Evolutionary conservation across 768 basidiomycete species (phyloP), one percentile per base, ranked within the genome.

Genomic region (Collybia mongolica): DNA sequence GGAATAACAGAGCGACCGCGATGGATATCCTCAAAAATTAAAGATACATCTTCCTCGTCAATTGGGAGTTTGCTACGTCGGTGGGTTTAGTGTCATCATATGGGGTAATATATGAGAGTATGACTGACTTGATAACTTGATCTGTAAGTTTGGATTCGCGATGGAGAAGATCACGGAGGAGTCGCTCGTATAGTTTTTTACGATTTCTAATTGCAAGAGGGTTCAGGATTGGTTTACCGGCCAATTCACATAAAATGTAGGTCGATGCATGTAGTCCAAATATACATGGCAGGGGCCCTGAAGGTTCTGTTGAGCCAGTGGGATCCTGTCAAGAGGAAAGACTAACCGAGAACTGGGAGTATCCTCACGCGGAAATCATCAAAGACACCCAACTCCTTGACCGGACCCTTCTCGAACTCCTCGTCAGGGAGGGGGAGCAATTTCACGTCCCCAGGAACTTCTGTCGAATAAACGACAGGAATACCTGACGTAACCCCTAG

Each of bases 341-440:
- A 63, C 79, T 6, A 45, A 85, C 88, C 93, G 2, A 98, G 76
- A 4, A 98, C 96, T 23, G 96, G 96, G 9, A 98, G 65, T 56
- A 98, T 96, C 32, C 96, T 81, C 9, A 98, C 91, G 24, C 96
- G 75, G 71, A 98, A 98, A 64, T 97, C 91, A 61, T 93, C 90
- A 51, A 98, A 88, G 5, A 87, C 86, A 15, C 88, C 84, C 6
- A 98, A 77, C 68, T 98, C 94, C 58, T 90, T 86, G 9, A 98
- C 88, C 12, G 84, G 71, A 2, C 96, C 97, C 64, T 89, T 93
- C 58, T 86, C 72, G 65, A 94, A 95, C 67, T 98, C 94, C 56
- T 93, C 90, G 50, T 97, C 93, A 0, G 91, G 82, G 0, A 98
- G 75, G 2, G 96, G 97, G 9, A 98, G 80, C 2, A 98, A 74